These are phyloP conservation scores for Boletus coccyginus DNA, from an alignment of 768 basidiomycete genomes.

Conservation along the genomic window DNA sequence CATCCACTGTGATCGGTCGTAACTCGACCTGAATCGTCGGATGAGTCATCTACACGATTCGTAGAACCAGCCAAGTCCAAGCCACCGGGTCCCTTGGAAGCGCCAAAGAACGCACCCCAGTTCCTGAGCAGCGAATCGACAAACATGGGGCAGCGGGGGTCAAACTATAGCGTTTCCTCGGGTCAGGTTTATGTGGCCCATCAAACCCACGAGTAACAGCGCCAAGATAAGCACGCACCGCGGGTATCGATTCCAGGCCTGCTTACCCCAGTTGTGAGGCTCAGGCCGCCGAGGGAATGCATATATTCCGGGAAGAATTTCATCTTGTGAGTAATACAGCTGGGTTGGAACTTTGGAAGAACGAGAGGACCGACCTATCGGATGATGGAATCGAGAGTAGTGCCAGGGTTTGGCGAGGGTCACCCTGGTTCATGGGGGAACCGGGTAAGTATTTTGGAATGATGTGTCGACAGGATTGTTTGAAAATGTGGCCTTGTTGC, in stretches of 20 bases:
- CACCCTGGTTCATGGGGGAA: neutral
- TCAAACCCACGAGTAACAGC: slow-evolving; percentile 6
- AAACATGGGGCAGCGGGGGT: slow-evolving; percentile 13
- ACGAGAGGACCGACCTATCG: neutral
- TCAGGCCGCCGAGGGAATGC: slow-evolving; percentile 6
- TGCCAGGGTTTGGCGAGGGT: neutral
- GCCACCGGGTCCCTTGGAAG: slow-evolving; percentile 4
- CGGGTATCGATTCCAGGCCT: neutral
- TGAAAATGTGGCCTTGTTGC: neutral
- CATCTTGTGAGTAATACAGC: neutral
- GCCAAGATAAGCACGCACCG: slow-evolving; percentile 15
- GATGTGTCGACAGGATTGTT: neutral
- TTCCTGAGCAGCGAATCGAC: slow-evolving; percentile 23
- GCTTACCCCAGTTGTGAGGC: slow-evolving; percentile 17
- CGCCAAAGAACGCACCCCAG: slow-evolving; percentile 24
- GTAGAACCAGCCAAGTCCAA: neutral
- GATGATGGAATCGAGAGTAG: slow-evolving; percentile 1
- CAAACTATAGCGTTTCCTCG: slow-evolving; percentile 14
- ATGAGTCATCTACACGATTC: neutral
- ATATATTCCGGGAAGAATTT: neutral
- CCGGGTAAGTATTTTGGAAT: neutral
- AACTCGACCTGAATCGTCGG: slow-evolving; percentile 1
- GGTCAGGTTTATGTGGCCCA: slow-evolving; percentile 4
- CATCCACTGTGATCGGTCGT: slow-evolving; percentile 3
- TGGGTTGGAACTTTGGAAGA: neutral